Evolutionary conservation across 2,329 filamentous ascomycete genomes (phyloP).

Genomic region (Colletotrichum filicis): DNA sequence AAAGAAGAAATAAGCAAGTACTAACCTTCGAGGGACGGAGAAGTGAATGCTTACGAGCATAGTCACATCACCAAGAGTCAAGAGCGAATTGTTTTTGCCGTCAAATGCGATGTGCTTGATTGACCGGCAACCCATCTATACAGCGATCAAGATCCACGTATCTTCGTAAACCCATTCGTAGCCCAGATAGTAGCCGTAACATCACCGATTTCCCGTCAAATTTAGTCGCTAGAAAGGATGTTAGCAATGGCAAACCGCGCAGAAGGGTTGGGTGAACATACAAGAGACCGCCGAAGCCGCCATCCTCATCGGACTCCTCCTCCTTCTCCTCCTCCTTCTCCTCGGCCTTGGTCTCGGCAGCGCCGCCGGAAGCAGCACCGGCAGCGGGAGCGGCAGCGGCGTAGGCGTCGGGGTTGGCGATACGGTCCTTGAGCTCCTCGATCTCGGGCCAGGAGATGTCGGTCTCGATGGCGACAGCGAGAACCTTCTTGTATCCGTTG

Average conservation of each 20-base stretch:
- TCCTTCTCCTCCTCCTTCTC: slow-evolving; percentile 75
- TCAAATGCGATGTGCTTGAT: slow-evolving; percentile 45
- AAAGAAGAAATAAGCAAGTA: slow-evolving; percentile 39
- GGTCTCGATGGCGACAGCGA: slow-evolving; percentile 89
- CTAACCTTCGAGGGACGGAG: slow-evolving; percentile 54
- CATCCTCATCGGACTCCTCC: slow-evolving; percentile 74
- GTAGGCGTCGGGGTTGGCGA: slow-evolving; percentile 98
- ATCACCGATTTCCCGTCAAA: slow-evolving; percentile 51
- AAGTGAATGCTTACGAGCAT: slow-evolving; percentile 32
- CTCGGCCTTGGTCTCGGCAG: slow-evolving; percentile 65
- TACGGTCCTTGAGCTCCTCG: slow-evolving; percentile 98
- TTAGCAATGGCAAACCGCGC: slow-evolving; percentile 47
- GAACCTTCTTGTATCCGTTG: slow-evolving; percentile 98
- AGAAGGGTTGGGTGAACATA: slow-evolving; percentile 48
- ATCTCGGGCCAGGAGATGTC: slow-evolving; percentile 96
- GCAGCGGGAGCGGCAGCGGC: slow-evolving; percentile 82
- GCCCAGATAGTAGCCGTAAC: slow-evolving; percentile 52
- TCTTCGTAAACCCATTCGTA: slow-evolving; percentile 57
- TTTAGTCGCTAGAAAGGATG: slow-evolving; percentile 62
- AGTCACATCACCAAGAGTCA: slow-evolving; percentile 41
- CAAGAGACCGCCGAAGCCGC: slow-evolving; percentile 87
- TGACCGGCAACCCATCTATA: slow-evolving; percentile 61
- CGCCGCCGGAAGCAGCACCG: slow-evolving; percentile 62
- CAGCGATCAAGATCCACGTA: slow-evolving; percentile 52
- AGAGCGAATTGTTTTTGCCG: slow-evolving; percentile 33